Conservation (phyloP, 345 rosid genomes). For the Gossypium anomalum region DNA sequence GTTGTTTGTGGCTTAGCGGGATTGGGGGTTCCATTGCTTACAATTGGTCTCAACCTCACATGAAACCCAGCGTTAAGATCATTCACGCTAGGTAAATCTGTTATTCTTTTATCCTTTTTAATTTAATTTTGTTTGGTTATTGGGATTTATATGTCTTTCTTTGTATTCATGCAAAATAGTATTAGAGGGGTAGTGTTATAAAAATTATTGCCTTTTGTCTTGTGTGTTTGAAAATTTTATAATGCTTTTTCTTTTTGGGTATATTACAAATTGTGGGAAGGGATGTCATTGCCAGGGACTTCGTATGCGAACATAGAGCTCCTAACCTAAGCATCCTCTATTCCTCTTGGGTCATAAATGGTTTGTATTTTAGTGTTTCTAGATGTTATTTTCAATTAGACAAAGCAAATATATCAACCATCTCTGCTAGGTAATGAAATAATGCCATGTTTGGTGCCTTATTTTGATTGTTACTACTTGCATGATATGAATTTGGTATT, state of each 20-base stretch:
- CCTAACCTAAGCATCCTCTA: background rate
- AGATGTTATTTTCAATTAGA: background rate
- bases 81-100: conserved; percentile 78
- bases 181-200: background rate
- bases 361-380: background rate
- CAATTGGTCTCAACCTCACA: conserved; percentile 89
- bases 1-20: conserved; percentile 86
- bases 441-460: background rate
- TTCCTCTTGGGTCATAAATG: background rate
- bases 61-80: conserved; percentile 94
- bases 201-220: background rate
- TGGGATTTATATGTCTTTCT: background rate
- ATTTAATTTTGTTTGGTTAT: background rate
- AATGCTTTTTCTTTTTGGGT: background rate
- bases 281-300: too few species aligned
- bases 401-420: background rate
- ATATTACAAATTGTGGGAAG: too few species aligned
- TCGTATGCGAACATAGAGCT: too few species aligned
- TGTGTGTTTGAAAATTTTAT: background rate
- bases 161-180: background rate
- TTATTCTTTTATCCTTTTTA: background rate
- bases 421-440: background rate
- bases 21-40: conserved; percentile 80
- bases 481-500: background rate
- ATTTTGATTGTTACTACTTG: background rate